A percentile compares a stretch with the other conserved stretches of the same genome.
phyloP scores from a whole-genome alignment of 306 rosid species.

The Biancaea sappan region DNA sequence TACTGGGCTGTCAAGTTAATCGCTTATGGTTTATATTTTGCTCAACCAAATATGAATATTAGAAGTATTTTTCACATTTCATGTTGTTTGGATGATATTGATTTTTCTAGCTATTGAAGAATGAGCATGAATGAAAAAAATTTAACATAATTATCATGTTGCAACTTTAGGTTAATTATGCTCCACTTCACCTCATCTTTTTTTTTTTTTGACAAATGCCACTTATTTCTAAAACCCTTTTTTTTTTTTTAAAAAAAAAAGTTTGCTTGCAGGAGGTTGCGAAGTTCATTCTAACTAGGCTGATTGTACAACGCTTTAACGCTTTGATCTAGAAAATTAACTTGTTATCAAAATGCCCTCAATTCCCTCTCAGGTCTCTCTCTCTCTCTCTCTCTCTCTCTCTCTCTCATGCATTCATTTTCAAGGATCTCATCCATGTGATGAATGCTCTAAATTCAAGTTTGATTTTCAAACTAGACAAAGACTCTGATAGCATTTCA shows the following conservation, averaged over 20 bases:
- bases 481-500: too few relatives aligned
- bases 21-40: too few relatives aligned
- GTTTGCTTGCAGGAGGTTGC: slow-evolving; percentile 47
- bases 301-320: slow-evolving; percentile 58
- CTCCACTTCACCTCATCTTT: background rate
- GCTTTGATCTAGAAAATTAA: slow-evolving; percentile 40
- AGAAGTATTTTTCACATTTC: too few relatives aligned
- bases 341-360: background rate
- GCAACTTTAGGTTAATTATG: background rate
- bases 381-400: background rate
- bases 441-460: too few relatives aligned
- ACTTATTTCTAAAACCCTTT: background rate
- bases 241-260: too few relatives aligned
- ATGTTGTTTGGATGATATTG: background rate
- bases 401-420: background rate
- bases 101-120: background rate
- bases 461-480: too few relatives aligned
- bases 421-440: too few relatives aligned
- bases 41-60: too few relatives aligned
- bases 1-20: too few relatives aligned
- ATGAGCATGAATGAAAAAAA: background rate
- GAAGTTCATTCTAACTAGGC: slow-evolving; percentile 33
- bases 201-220: background rate
- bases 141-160: too few relatives aligned
- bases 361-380: background rate